phyloP scores from a whole-genome alignment of 2,329 filamentous ascomycete genomes.

The Clathrospora elynae region DNA sequence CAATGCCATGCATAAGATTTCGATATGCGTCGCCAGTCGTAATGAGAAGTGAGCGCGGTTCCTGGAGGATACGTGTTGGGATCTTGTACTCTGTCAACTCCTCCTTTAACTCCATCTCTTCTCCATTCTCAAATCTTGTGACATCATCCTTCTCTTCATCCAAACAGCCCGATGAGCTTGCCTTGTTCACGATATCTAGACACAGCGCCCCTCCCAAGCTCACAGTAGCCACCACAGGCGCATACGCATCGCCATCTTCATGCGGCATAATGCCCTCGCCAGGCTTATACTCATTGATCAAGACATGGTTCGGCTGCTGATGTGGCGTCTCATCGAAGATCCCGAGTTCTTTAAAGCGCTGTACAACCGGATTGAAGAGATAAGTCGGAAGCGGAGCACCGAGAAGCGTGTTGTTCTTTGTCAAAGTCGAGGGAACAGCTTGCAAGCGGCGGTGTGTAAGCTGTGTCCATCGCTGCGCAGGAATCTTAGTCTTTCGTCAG shows the following conservation, averaged over 20 bases:
- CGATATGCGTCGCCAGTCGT: constrained; percentile 72
- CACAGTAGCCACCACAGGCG: constrained; percentile 86
- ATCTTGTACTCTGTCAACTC: constrained; percentile 16
- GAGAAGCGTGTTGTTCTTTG: constrained; percentile 71
- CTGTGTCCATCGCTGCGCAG: constrained; percentile 73
- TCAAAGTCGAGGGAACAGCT: constrained; percentile 84
- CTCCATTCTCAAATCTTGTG: neutral
- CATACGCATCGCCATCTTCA: constrained; percentile 88
- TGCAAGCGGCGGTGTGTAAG: constrained; percentile 89
- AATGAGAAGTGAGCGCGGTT: constrained; percentile 78
- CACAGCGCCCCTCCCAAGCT: constrained; percentile 80
- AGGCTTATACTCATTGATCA: constrained; percentile 89
- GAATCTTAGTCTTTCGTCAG: no score
- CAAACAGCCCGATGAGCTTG: no score
- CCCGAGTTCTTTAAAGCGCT: constrained; percentile 56
- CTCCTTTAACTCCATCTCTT: neutral
- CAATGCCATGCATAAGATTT: constrained; percentile 75
- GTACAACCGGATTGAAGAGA: constrained; percentile 72
- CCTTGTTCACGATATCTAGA: constrained; percentile 69
- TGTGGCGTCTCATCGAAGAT: constrained; percentile 72
- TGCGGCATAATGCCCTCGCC: constrained; percentile 97
- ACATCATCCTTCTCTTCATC: constrained; percentile 55
- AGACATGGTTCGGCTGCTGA: constrained; percentile 79
- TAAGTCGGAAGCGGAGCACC: constrained; percentile 75
- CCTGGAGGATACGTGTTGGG: constrained; percentile 71